Conservation (phyloP, 1,284 basidiomycete genomes). For the Taiwanofungus camphoratus region DNA sequence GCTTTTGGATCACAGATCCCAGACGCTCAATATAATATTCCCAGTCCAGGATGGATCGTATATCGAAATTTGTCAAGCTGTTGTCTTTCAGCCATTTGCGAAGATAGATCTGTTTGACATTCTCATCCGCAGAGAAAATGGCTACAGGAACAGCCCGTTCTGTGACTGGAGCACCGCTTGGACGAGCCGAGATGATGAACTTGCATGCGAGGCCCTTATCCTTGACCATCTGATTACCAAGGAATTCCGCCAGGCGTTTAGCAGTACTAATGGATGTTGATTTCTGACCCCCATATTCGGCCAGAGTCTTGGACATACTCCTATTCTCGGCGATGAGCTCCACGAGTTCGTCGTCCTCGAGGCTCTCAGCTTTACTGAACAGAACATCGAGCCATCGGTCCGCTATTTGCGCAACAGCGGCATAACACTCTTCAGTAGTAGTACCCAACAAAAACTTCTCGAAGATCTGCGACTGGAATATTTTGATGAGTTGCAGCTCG, state of each 20-base stretch:
- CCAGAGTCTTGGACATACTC: slow-evolving; percentile 96
- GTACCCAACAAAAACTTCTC: slow-evolving; percentile 93
- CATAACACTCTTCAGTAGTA: slow-evolving; percentile 94
- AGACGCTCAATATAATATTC: slow-evolving; percentile 97
- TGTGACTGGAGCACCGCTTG: slow-evolving; percentile 91
- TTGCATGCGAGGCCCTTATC: slow-evolving; percentile 99
- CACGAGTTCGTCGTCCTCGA: slow-evolving; percentile 90
- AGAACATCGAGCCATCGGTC: slow-evolving; percentile 98
- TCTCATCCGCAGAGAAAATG: slow-evolving; percentile 95
- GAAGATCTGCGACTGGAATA: slow-evolving; percentile 98
- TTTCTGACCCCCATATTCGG: slow-evolving; percentile 95
- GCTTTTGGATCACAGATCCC: slow-evolving; percentile 97
- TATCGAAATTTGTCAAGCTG: slow-evolving; percentile 82
- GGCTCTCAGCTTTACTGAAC: slow-evolving; percentile 78
- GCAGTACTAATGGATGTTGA: slow-evolving; percentile 98
- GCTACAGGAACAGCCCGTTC: slow-evolving; percentile 98
- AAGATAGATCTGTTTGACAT: slow-evolving; percentile 85
- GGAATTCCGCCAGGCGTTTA: slow-evolving; percentile 90
- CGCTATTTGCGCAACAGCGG: slow-evolving; percentile 89
- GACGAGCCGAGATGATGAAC: slow-evolving; percentile 97
- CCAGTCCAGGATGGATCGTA: slow-evolving; percentile 97
- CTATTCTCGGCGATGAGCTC: slow-evolving; percentile 98
- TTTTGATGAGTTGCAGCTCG: slow-evolving; percentile 98
- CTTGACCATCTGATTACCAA: slow-evolving; percentile 99
- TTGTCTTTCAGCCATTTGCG: slow-evolving; percentile 97